Evolutionary conservation across 106 monocot species (phyloP).

Genomic region (Narthecium ossifragum): DNA sequence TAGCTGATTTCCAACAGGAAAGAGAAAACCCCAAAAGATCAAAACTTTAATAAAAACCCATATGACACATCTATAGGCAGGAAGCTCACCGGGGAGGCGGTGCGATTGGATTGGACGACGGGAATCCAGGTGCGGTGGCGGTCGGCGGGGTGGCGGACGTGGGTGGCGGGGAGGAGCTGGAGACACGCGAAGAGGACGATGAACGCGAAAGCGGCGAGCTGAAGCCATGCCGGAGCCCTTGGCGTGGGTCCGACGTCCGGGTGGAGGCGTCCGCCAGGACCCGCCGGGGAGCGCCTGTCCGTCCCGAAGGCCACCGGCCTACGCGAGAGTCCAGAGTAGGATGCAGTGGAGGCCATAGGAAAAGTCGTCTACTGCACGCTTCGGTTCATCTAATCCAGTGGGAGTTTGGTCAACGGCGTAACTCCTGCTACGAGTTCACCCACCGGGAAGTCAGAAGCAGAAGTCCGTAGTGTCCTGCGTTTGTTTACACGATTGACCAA

Average conservation of each 20-base stretch:
- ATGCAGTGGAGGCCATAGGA: constrained; percentile 19
- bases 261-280: constrained; percentile 16
- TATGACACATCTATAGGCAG: too few species aligned
- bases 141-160: constrained; percentile 67
- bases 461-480: too few species aligned
- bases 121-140: constrained; percentile 59
- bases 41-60: too few species aligned
- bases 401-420: too few species aligned
- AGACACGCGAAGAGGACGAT: constrained; percentile 54
- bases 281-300: neutral
- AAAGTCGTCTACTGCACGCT: too few species aligned
- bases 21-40: too few species aligned
- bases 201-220: constrained; percentile 39
- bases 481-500: too few species aligned
- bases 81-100: neutral
- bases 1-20: too few species aligned
- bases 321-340: constrained; percentile 19
- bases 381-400: too few species aligned
- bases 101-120: constrained; percentile 15
- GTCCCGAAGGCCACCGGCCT: constrained; percentile 4
- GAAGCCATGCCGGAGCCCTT: constrained; percentile 32
- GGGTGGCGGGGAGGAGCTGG: constrained; percentile 79
- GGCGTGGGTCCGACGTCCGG: constrained; percentile 71
- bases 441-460: too few species aligned
- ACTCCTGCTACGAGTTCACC: too few species aligned